These are phyloP conservation scores for Simplicillium sp. DNA, from an alignment of 2,329 filamentous ascomycete species.

Conservation along the genomic window DNA sequence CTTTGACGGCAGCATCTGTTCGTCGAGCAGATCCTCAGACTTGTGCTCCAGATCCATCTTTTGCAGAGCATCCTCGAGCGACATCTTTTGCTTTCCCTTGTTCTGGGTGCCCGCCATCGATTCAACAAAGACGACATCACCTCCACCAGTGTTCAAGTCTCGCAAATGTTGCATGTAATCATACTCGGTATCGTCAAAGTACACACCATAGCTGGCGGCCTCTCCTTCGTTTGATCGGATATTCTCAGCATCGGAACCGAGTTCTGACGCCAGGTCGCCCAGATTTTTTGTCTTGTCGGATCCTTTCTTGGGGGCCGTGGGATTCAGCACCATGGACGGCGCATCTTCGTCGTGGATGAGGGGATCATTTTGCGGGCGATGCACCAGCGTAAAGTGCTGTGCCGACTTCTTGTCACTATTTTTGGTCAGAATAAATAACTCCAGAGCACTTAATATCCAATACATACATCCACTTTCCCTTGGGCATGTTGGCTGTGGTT, in stretches of 20 bases:
- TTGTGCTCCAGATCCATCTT: constrained; percentile 47
- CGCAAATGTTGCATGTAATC: constrained; percentile 99
- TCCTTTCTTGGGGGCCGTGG: constrained; percentile 33
- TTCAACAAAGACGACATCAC: constrained; percentile 78
- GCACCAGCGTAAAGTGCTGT: constrained; percentile 86
- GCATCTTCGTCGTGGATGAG: constrained; percentile 87
- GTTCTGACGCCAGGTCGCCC: constrained; percentile 65
- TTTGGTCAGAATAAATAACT: constrained; percentile 14
- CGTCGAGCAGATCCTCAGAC: constrained; percentile 53
- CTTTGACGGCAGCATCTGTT: constrained; percentile 69
- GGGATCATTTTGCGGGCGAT: constrained; percentile 94
- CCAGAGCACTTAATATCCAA: not conserved
- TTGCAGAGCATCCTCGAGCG: constrained; percentile 73
- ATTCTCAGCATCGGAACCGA: constrained; percentile 54
- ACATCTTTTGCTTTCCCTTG: constrained; percentile 67
- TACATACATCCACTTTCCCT: constrained; percentile 58
- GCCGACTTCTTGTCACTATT: constrained; percentile 78
- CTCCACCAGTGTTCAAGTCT: constrained; percentile 66
- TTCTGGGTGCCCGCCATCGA: constrained; percentile 49
- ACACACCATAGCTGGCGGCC: constrained; percentile 87
- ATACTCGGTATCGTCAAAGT: constrained; percentile 89
- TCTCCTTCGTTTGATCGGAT: constrained; percentile 90
- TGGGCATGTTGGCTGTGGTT: constrained; percentile 52
- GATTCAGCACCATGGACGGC: constrained; percentile 85
- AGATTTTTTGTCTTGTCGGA: constrained; percentile 52